Percentiles rank a stretch among this genome's conserved stretches.
Evolutionary conservation across 257 asterid genomes (phyloP).

Genomic region (Oldenlandia corymbosa): DNA sequence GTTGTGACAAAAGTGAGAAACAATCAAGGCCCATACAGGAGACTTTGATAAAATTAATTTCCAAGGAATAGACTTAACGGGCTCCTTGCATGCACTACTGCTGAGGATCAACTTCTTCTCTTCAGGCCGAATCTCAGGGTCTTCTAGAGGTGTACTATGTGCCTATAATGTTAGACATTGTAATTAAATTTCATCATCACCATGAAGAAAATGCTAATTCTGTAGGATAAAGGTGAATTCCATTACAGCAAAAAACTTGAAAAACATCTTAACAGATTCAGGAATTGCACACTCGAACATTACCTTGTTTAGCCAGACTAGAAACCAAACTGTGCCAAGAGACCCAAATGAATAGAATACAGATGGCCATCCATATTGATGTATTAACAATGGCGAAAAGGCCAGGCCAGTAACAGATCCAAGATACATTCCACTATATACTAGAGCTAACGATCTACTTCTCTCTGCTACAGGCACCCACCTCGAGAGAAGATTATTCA

Average conservation of each 20-base stretch:
- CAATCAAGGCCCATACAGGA: slow-evolving; percentile 88
- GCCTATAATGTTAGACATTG: slow-evolving; percentile 45
- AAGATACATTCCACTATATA: slow-evolving; percentile 96
- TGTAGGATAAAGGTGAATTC: neutral
- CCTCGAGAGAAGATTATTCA: slow-evolving; percentile 82
- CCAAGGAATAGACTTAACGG: slow-evolving; percentile 88
- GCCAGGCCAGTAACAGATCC: slow-evolving; percentile 91
- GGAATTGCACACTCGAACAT: slow-evolving; percentile 4
- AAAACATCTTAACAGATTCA: neutral
- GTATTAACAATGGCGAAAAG: slow-evolving; percentile 80
- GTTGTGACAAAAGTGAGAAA: slow-evolving; percentile 84
- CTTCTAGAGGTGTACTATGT: slow-evolving; percentile 75
- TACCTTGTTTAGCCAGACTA: slow-evolving; percentile 75
- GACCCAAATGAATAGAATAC: slow-evolving; percentile 89
- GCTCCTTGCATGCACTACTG: slow-evolving; percentile 53
- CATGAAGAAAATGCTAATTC: neutral
- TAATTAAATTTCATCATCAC: neutral
- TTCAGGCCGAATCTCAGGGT: slow-evolving; percentile 54
- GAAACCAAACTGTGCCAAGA: slow-evolving; percentile 73
- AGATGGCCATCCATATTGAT: slow-evolving; percentile 88
- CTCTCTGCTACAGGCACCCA: slow-evolving; percentile 96
- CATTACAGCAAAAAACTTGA: neutral
- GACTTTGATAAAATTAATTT: slow-evolving; percentile 64
- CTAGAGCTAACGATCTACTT: slow-evolving; percentile 85
- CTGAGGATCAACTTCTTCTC: slow-evolving; percentile 73